A percentile compares a stretch with the other conserved stretches of the same genome.
These are phyloP conservation scores for Sclerotinia spermophila DNA, from an alignment of 2,329 filamentous ascomycete species.

Conservation along the genomic window DNA sequence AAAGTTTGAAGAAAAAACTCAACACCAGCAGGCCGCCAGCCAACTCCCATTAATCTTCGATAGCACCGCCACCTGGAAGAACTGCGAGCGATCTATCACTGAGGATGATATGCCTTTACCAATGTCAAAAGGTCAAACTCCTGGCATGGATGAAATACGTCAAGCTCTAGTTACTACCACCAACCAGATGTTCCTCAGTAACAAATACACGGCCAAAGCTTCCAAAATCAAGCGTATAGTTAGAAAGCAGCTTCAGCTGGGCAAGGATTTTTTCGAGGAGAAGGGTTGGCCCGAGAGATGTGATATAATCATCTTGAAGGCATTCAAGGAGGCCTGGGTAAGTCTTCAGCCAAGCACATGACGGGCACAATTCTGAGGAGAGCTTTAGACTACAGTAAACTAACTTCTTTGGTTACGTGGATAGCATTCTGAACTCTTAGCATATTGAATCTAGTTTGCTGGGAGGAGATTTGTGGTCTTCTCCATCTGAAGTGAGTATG, in stretches of 20 bases:
- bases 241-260: neutral
- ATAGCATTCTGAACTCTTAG: neutral
- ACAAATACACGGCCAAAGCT: neutral
- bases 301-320: neutral
- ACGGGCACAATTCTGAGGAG: neutral
- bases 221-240: neutral
- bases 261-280: neutral
- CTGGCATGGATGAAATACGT: neutral
- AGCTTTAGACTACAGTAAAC: neutral
- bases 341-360: neutral
- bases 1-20: neutral
- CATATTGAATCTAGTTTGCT: neutral
- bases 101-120: neutral
- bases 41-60: neutral
- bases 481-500: neutral
- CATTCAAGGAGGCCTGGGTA: neutral
- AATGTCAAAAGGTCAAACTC: neutral
- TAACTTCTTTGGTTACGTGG: neutral
- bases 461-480: rapidly evolving
- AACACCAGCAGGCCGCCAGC: neutral
- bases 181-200: neutral
- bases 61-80: neutral
- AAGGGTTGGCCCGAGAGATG: neutral
- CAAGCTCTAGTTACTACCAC: neutral
- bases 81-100: neutral